Conservation (phyloP, 2,329 filamentous ascomycete genomes). For the Zymoseptoria brevis region DNA sequence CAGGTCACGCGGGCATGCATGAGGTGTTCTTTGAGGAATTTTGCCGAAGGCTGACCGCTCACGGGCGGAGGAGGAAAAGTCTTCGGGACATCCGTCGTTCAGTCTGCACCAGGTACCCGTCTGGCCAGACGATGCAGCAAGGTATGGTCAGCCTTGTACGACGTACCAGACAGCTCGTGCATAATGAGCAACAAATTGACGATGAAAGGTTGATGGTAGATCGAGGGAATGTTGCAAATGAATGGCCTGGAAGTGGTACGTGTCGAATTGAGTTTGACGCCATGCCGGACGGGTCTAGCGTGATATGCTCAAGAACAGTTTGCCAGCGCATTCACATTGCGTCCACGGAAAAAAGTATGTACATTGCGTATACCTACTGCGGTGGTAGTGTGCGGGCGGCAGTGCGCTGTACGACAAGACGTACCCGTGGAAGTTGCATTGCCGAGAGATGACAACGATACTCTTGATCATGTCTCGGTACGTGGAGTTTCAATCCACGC, state of each 20-base stretch:
- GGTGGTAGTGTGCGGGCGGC: background rate
- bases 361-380: background rate
- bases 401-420: background rate
- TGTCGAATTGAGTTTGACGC: background rate
- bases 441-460: background rate
- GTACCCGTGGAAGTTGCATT: background rate
- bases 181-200: background rate
- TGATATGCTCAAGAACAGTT: background rate
- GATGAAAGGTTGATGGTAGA: background rate
- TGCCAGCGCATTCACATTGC: slow-evolving; percentile 1
- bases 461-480: background rate
- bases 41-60: background rate
- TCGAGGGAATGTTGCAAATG: background rate
- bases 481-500: background rate
- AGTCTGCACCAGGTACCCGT: background rate
- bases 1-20: background rate
- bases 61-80: background rate
- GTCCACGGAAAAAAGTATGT: background rate
- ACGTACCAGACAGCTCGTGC: slow-evolving; percentile 6
- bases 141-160: slow-evolving; percentile 1
- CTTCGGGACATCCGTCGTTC: background rate
- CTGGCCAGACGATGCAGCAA: background rate
- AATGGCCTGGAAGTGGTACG: background rate
- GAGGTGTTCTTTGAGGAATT: background rate
- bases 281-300: background rate